These are phyloP conservation scores for Tranzscheliella williamsii DNA, from an alignment of 1,284 basidiomycete genomes.

Conservation along the genomic window DNA sequence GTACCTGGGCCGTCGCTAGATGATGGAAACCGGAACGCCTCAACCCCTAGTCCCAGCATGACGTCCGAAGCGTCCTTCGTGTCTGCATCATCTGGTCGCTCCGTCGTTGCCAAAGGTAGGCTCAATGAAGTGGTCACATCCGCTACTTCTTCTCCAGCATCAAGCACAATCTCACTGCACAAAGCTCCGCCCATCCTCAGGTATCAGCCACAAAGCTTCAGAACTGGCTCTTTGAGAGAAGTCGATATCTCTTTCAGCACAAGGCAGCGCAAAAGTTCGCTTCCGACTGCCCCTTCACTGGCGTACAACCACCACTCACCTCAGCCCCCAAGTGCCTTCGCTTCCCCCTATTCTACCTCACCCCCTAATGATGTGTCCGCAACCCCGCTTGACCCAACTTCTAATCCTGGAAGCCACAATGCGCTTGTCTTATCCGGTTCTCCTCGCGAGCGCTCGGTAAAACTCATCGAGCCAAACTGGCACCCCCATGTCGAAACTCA, in stretches of 20 bases:
- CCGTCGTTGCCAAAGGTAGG: not conserved
- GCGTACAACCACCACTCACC: too few relatives aligned
- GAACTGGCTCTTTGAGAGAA: slow-evolving; percentile 23
- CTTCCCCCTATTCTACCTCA: too few relatives aligned
- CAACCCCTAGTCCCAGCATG: slow-evolving; percentile 17
- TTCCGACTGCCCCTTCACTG: too few relatives aligned
- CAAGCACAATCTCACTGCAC: slow-evolving; percentile 17
- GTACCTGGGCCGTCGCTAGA: not conserved
- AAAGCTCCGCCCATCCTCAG: slow-evolving; percentile 47
- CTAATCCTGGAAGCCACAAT: too few relatives aligned
- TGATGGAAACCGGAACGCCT: not conserved
- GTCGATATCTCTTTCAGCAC: slow-evolving; percentile 23
- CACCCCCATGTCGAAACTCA: slow-evolving; percentile 39
- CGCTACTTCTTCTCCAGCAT: slow-evolving; percentile 10
- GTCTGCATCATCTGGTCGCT: slow-evolving; percentile 3
- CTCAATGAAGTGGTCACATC: not conserved
- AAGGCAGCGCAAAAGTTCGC: slow-evolving; percentile 15
- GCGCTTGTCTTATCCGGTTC: not conserved
- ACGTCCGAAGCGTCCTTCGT: slow-evolving; percentile 12
- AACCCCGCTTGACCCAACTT: too few relatives aligned
- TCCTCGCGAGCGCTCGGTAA: slow-evolving; percentile 3
- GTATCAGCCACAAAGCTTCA: slow-evolving; percentile 37
- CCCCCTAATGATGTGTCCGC: not conserved
- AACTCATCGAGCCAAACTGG: slow-evolving; percentile 56
- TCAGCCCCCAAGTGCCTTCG: too few relatives aligned